phyloP scores from a whole-genome alignment of 176 grass and related monocot genomes.

The Bothriochloa decipiens region DNA sequence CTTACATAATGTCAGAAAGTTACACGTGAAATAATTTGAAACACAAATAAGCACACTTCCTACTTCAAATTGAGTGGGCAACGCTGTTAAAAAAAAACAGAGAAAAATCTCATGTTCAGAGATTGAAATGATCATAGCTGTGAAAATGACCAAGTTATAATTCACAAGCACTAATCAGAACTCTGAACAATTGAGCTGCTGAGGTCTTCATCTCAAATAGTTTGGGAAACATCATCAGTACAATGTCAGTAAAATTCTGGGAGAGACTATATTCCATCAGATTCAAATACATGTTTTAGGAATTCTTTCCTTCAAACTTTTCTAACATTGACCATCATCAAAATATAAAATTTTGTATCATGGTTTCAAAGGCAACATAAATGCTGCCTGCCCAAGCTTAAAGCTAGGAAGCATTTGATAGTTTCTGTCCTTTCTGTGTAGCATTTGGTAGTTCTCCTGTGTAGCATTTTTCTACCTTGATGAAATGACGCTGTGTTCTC shows the following conservation, averaged over 20 bases:
- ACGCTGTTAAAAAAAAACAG: not conserved
- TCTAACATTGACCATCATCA: not conserved
- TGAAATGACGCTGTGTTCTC: too few species aligned
- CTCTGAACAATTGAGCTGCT: not conserved
- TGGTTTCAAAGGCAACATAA: not conserved
- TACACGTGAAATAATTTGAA: not conserved
- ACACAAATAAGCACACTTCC: not conserved
- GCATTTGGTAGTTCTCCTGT: too few species aligned
- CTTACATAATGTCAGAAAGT: not conserved
- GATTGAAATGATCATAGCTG: not conserved
- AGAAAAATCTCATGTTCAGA: not conserved
- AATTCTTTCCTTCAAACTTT: not conserved
- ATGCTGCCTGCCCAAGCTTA: too few species aligned
- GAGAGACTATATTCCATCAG: not conserved
- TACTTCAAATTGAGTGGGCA: not conserved
- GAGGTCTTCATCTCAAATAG: not conserved
- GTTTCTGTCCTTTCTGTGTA: too few species aligned
- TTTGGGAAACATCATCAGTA: not conserved
- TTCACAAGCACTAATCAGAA: constrained; percentile 20
- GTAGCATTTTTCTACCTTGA: too few species aligned
- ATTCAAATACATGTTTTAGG: not conserved
- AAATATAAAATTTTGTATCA: not conserved
- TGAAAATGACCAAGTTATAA: not conserved
- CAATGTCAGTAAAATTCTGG: not conserved
- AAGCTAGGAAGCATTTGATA: too few species aligned